A percentile compares a stretch with the other conserved stretches of the same genome.
phyloP scores from a whole-genome alignment of 2,329 filamentous ascomycete genomes.

The Aspergillus flavus region DNA sequence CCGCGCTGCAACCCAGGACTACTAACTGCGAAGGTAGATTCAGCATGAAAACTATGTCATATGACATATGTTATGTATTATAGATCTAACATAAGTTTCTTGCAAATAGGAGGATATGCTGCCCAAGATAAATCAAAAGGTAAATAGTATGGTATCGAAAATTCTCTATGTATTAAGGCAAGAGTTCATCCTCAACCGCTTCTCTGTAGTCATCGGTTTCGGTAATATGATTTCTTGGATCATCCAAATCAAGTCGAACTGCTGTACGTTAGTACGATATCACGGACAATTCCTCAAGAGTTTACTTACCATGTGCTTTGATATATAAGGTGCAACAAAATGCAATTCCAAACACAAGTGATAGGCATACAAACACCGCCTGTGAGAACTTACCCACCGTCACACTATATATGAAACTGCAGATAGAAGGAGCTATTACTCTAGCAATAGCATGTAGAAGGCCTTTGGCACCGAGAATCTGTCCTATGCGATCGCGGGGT shows the following conservation, averaged over 20 bases:
- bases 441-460: slow-evolving; percentile 80
- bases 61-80: background rate
- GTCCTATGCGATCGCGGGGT: slow-evolving; percentile 76
- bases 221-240: background rate
- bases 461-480: slow-evolving; percentile 85
- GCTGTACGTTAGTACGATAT: slow-evolving; percentile 12
- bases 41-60: background rate
- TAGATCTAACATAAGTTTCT: background rate
- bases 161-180: background rate
- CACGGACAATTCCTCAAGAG: background rate
- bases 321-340: slow-evolving; percentile 71
- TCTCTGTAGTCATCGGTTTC: background rate
- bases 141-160: background rate
- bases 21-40: background rate
- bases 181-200: background rate
- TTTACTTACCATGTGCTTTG: slow-evolving; percentile 69
- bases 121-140: background rate
- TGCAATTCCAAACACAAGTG: slow-evolving; percentile 66
- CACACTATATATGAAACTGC: slow-evolving; percentile 81
- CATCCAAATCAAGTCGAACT: slow-evolving; percentile 23
- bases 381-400: slow-evolving; percentile 80
- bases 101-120: background rate
- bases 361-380: slow-evolving; percentile 78
- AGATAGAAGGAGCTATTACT: slow-evolving; percentile 76
- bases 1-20: no score